Percentiles rank a stretch among this genome's conserved stretches.
Evolutionary conservation across 108 stramenopile species (phyloP).

Genomic region (Cyclotella baltica): DNA sequence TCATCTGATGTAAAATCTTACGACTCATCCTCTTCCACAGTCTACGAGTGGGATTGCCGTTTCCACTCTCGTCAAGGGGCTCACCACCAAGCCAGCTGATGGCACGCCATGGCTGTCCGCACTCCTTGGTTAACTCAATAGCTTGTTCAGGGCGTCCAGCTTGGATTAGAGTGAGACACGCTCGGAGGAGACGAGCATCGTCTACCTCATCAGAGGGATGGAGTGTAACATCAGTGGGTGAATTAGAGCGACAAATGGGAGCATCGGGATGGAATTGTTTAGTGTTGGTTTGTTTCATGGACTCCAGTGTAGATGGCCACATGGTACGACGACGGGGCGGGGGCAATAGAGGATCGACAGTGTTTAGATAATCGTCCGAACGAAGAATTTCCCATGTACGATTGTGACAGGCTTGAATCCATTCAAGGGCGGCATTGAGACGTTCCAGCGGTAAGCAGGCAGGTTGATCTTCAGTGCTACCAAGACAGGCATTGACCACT

Average conservation of each 20-base stretch:
- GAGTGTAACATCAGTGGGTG: conserved; percentile 31
- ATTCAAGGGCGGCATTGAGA: conserved; percentile 55
- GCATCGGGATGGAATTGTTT: conserved; percentile 51
- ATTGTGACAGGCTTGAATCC: conserved; percentile 71
- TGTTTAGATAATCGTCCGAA: conserved; percentile 25
- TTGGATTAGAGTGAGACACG: conserved; percentile 61
- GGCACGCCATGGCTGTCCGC: conserved; percentile 77
- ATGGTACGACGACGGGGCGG: conserved; percentile 42
- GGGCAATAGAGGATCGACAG: conserved; percentile 35
- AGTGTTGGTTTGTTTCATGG: conserved; percentile 22
- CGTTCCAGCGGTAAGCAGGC: conserved; percentile 50
- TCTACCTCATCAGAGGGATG: conserved; percentile 34
- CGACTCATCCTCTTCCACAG: conserved; percentile 79
- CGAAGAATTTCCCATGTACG: conserved; percentile 37
- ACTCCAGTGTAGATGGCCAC: conserved; percentile 47
- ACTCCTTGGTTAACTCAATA: conserved; percentile 49
- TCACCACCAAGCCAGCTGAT: conserved; percentile 69
- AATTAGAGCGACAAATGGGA: conserved; percentile 21
- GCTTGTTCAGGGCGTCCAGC: conserved; percentile 67
- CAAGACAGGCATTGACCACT: conserved; percentile 47
- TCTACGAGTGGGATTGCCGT: conserved; percentile 71
- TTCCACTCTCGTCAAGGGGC: conserved; percentile 35
- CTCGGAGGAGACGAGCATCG: conserved; percentile 59
- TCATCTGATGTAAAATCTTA: conserved; percentile 47
- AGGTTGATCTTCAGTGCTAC: background rate